Evolutionary conservation across 192 early-diverging fungal genomes (phyloP), one percentile per base, ranked within the genome.

Genomic region (Entophlyctis luteolus): DNA sequence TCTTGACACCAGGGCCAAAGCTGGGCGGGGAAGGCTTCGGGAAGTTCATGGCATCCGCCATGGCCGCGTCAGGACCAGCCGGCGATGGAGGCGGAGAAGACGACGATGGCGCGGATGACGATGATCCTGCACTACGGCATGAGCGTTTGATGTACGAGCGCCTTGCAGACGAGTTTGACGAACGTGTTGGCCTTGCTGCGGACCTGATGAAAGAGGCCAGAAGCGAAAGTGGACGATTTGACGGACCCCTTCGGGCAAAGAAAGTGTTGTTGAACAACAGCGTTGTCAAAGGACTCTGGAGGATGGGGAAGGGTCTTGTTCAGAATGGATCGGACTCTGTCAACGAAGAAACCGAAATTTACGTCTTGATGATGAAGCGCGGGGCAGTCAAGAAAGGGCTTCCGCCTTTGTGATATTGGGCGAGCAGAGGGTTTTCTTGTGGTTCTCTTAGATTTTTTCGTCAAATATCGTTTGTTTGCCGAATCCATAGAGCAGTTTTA

Each of bases 181-280:
- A 73, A 5, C 59, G 79, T 18, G 68, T 62, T 2, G 52, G 28
- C 25, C 47, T 75, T 2, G 57, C 63, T 25, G 68, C 63, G 1
- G 25, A 29, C 4, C 56, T 75, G 28, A 73, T 78, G 70, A 67
- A 59, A 5, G 79, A 80, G 14, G 79, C 79, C 29, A 22, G 79
- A 1, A 65, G 65, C 8, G 74, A 80, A 35, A 75, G 76, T 31
- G 76, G 76, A 14, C 79, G 79, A 71, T 66, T 66, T 6, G 42
- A 75, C 3, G 29, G 49, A 0, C 66, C 75, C 57, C 70, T 48
- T 25, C 48, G 32, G 14, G 39, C 10, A 42, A 57, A 70, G 47
- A 54, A 77, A 31, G 53, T 28, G 55, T 22, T 70, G 56, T 59
- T 70, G 42, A 70, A 66, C 42, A 28, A 54, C 42, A 54, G 49